Conservation (phyloP, 2,329 filamentous ascomycete genomes). For the Didymella lethalis region DNA sequence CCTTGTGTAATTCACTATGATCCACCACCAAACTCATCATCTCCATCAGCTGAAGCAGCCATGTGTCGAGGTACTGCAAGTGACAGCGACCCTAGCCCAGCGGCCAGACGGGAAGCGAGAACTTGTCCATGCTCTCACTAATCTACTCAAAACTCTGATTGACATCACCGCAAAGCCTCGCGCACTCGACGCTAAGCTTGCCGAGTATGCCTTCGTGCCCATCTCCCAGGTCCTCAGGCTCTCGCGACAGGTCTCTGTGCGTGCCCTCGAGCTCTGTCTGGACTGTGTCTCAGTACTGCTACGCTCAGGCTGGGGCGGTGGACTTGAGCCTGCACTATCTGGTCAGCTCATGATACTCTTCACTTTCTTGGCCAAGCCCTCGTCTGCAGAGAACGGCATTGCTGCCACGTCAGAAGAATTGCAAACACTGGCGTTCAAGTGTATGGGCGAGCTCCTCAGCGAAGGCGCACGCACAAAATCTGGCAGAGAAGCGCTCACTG, state of each 20-base stretch:
- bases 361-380: conserved; percentile 79
- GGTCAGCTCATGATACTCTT: conserved; percentile 87
- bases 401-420: conserved; percentile 74
- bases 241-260: conserved; percentile 74
- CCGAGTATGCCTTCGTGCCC: conserved; percentile 95
- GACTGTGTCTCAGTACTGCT: conserved; percentile 79
- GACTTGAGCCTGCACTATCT: conserved; percentile 74
- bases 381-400: conserved; percentile 60
- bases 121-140: conserved; percentile 58
- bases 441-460: conserved; percentile 71
- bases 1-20: not conserved
- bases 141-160: conserved; percentile 54
- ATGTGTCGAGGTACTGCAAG: conserved; percentile 66
- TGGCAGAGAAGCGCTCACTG: conserved; percentile 61
- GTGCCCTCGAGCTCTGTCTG: conserved; percentile 77
- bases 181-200: conserved; percentile 77
- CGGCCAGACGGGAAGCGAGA: conserved; percentile 55
- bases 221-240: conserved; percentile 84
- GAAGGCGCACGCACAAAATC: conserved; percentile 61
- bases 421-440: conserved; percentile 72
- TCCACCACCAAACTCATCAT: conserved; percentile 9
- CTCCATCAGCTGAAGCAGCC: conserved; percentile 62
- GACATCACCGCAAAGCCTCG: conserved; percentile 44
- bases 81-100: conserved; percentile 60
- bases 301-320: conserved; percentile 77